phyloP scores from a whole-genome alignment of 2,329 filamentous ascomycete genomes.

The Fusarium nygamai region DNA sequence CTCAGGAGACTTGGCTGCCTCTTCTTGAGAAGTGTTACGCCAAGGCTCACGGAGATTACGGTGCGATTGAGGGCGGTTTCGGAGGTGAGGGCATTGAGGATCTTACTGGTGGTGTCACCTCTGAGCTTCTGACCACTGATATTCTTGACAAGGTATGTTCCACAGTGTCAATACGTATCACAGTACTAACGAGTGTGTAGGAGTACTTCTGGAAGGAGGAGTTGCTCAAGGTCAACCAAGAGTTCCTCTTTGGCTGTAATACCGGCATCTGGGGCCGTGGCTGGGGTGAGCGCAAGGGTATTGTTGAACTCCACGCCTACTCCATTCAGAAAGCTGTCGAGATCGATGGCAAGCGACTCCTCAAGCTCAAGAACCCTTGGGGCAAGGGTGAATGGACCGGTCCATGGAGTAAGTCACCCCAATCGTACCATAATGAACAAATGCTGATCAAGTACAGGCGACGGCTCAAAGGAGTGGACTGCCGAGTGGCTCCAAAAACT shows the following conservation, averaged over 20 bases:
- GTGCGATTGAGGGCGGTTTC: slow-evolving; percentile 78
- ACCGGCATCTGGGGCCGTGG: slow-evolving; percentile 54
- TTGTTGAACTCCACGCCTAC: slow-evolving; percentile 69
- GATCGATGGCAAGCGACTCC: slow-evolving; percentile 66
- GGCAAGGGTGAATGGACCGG: slow-evolving; percentile 84
- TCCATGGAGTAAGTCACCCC: slow-evolving; percentile 67
- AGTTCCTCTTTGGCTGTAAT: slow-evolving; percentile 75
- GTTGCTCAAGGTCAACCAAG: slow-evolving; percentile 79
- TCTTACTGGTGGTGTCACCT: slow-evolving; percentile 72
- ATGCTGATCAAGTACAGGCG: slow-evolving; percentile 53
- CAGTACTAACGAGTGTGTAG: slow-evolving; percentile 6
- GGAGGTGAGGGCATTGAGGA: slow-evolving; percentile 68
- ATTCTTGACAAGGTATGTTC: slow-evolving; percentile 75
- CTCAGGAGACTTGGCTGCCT: slow-evolving; percentile 83
- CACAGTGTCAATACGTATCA: background rate
- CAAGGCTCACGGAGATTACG: slow-evolving; percentile 83
- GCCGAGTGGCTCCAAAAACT: slow-evolving; percentile 79
- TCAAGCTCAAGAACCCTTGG: slow-evolving; percentile 81
- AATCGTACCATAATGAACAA: accelerated
- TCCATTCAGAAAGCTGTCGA: slow-evolving; percentile 69
- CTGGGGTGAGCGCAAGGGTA: slow-evolving; percentile 61
- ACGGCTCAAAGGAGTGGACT: slow-evolving; percentile 87
- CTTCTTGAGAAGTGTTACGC: slow-evolving; percentile 83
- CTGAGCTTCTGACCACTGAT: slow-evolving; percentile 72
- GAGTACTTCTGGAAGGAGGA: slow-evolving; percentile 79